phyloP scores from a whole-genome alignment of 148 eudicot species.

The Diospyros lotus region DNA sequence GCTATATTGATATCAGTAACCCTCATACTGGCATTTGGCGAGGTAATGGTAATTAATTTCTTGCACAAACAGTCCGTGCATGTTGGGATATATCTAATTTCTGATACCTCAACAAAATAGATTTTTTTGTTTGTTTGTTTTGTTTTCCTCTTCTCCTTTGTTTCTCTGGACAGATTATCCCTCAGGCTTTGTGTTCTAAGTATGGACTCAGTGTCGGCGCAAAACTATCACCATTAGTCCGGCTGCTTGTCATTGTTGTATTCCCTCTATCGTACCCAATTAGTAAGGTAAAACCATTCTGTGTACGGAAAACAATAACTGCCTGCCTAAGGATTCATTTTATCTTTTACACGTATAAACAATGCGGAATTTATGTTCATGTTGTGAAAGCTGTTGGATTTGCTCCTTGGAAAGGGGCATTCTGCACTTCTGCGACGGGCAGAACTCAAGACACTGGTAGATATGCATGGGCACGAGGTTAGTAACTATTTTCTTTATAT shows the following conservation, averaged over 20 bases:
- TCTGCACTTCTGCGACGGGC: slow-evolving; percentile 65
- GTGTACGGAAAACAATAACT: neutral
- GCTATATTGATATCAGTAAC: slow-evolving; percentile 82
- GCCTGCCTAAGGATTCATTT: neutral
- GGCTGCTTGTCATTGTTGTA: slow-evolving; percentile 50
- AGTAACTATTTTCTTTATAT: neutral
- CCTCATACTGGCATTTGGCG: slow-evolving; percentile 80
- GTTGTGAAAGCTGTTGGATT: slow-evolving; percentile 57
- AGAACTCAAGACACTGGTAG: slow-evolving; percentile 75
- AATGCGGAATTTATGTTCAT: neutral
- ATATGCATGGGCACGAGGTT: slow-evolving; percentile 77
- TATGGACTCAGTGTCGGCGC: slow-evolving; percentile 82
- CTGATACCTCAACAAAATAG: neutral
- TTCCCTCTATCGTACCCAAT: slow-evolving; percentile 78
- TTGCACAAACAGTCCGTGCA: neutral
- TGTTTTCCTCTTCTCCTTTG: neutral
- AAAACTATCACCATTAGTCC: slow-evolving; percentile 55
- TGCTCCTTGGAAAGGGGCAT: slow-evolving; percentile 67
- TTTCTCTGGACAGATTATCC: slow-evolving; percentile 56
- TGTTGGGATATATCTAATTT: neutral
- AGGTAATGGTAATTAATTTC: slow-evolving; percentile 34
- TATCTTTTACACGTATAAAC: no score
- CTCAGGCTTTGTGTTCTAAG: slow-evolving; percentile 75
- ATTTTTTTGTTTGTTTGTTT: neutral
- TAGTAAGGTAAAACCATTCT: slow-evolving; percentile 52